phyloP scores from a whole-genome alignment of 345 rosid species.

The Bruguiera gymnorhiza region DNA sequence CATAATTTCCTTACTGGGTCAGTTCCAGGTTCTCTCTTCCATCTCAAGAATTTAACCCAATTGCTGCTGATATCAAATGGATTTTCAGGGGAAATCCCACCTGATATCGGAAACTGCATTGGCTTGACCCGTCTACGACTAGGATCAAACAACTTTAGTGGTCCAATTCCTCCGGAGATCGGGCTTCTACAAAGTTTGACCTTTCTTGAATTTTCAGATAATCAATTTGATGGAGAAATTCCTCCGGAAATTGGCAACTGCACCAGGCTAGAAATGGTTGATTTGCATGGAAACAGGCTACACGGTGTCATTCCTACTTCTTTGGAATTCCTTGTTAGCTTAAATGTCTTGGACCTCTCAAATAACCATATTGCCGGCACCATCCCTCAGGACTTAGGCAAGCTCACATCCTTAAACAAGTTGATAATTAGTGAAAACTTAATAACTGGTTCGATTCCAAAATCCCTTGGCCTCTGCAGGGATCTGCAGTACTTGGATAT shows the following conservation, averaged over 20 bases:
- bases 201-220: constrained; percentile 63
- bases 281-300: constrained; percentile 48
- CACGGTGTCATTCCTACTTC: constrained; percentile 51
- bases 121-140: constrained; percentile 56
- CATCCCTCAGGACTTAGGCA: constrained; percentile 51
- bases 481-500: constrained; percentile 59
- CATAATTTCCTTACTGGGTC: constrained; percentile 58
- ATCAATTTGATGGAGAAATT: constrained; percentile 48
- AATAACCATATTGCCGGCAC: constrained; percentile 40
- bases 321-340: constrained; percentile 38
- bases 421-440: constrained; percentile 48
- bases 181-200: constrained; percentile 42
- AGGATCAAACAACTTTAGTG: constrained; percentile 52
- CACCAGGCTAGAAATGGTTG: constrained; percentile 53
- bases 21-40: constrained; percentile 55
- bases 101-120: constrained; percentile 49
- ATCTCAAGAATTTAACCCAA: constrained; percentile 49
- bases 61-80: constrained; percentile 56
- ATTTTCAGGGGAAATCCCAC: constrained; percentile 54
- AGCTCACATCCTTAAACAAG: constrained; percentile 54
- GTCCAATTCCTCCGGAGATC: constrained; percentile 49
- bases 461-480: constrained; percentile 50
- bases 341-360: constrained; percentile 62
- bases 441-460: constrained; percentile 53
- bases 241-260: constrained; percentile 58